These are phyloP conservation scores for Eutypa lata DNA, from an alignment of 2,329 filamentous ascomycete species.

Conservation along the genomic window DNA sequence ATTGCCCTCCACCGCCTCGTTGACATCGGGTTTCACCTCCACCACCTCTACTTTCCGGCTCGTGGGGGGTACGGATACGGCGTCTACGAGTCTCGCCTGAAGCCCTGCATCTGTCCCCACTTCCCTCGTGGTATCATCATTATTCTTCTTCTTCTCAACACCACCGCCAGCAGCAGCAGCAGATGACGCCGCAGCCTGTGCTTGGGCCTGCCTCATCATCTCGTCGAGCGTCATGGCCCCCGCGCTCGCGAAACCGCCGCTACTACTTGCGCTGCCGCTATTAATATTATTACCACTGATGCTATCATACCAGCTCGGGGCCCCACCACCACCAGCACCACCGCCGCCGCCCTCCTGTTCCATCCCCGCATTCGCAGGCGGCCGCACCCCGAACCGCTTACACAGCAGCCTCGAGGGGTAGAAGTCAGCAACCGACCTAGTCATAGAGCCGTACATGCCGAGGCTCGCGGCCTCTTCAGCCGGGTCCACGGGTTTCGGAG, in stretches of 20 bases:
- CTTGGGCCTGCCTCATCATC: slow-evolving; percentile 25
- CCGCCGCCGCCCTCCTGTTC: slow-evolving; percentile 29
- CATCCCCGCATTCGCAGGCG: slow-evolving; percentile 65
- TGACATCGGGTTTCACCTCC: slow-evolving; percentile 67
- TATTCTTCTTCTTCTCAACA: background rate
- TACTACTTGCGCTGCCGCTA: slow-evolving; percentile 2
- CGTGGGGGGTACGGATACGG: no score
- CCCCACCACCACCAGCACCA: slow-evolving; percentile 17
- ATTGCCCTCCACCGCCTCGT: slow-evolving; percentile 73
- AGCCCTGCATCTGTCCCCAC: background rate
- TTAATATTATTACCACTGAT: background rate
- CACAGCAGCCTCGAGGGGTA: slow-evolving; percentile 82
- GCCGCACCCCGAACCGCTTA: slow-evolving; percentile 87
- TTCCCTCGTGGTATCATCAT: background rate
- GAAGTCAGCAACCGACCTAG: slow-evolving; percentile 68
- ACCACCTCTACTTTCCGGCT: slow-evolving; percentile 4
- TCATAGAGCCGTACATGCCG: slow-evolving; percentile 92
- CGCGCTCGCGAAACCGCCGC: slow-evolving; percentile 6
- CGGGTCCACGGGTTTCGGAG: slow-evolving; percentile 65
- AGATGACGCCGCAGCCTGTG: background rate
- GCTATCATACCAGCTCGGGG: slow-evolving; percentile 7
- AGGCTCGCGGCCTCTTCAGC: slow-evolving; percentile 83
- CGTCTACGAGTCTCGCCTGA: no score
- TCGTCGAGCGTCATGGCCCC: slow-evolving; percentile 30
- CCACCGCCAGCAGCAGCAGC: background rate